Evolutionary conservation across 495 filamentous ascomycete genomes (phyloP), one percentile per base, ranked within the genome.

Genomic region (Bathelium albidoporum): DNA sequence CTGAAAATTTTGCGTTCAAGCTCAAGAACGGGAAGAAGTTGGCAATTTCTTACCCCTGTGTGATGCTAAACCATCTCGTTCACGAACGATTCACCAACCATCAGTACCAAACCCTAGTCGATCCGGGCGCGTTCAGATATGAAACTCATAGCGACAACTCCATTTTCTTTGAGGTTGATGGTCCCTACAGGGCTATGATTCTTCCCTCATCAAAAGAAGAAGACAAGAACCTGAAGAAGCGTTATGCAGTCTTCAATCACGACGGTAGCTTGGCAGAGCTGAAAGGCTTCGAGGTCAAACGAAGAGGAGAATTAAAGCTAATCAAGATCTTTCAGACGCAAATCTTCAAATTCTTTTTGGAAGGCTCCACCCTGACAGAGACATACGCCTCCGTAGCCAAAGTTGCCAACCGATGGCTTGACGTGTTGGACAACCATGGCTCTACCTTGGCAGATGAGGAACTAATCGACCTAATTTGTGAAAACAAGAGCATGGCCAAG

Each of bases 241-340:
- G 94, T 71, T 99, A 99, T 71, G 94, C 94, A 34, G 94, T 99
- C 14, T 99, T 99, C 81, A 97, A 99, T 68, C 89, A 97, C 66
- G 95, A 99, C 71, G 94, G 94, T 32, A 95, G 84, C 69, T 77
- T 99, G 26, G 94, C 94, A n/a, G 94, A 99, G 73, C 73, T 99
- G 69, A 99, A 99, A 73, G 94, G 94, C 11, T 99, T 99, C 68
- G 94, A 99, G 69, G 85, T 99, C 66, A 99, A 99, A 80, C 87
- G 94, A 69, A 83, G 94, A 85, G 94, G 94, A 79, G 94, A 99
- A 77, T 78, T 99, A 66, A 97, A 97, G 78, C 83, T 99, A 66
- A 99, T 99, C 83, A 99, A 99, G 75, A 99, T 96, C 69, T 99
- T 99, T 76, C 94, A 99, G 75, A 88, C 90, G 36, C 94, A 97